Conservation (phyloP, 1,284 basidiomycete genomes). For the Marasmius sp. region DNA sequence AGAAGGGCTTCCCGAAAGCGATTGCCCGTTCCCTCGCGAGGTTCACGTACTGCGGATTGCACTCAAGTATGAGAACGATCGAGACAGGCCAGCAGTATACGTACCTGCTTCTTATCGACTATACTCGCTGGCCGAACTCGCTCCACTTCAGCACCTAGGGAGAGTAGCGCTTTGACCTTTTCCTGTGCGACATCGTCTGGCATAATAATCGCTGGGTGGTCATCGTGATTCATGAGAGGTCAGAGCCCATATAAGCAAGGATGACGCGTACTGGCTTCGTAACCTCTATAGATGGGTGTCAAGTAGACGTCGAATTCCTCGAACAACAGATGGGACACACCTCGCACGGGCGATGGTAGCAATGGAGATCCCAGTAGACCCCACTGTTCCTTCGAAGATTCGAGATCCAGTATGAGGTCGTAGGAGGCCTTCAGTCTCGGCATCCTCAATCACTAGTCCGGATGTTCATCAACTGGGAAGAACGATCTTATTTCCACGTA, state of each 20-base stretch:
- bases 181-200: slow-evolving; percentile 93
- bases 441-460: slow-evolving; percentile 84
- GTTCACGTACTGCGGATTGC: slow-evolving; percentile 44
- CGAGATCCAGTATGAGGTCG: slow-evolving; percentile 88
- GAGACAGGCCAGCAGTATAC: slow-evolving; percentile 28
- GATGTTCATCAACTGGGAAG: not conserved
- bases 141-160: slow-evolving; percentile 87
- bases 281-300: slow-evolving; percentile 50
- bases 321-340: slow-evolving; percentile 37
- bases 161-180: slow-evolving; percentile 82
- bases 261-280: slow-evolving; percentile 63
- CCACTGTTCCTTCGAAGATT: slow-evolving; percentile 97
- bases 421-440: slow-evolving; percentile 82
- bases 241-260: not conserved
- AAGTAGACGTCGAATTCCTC: slow-evolving; percentile 1
- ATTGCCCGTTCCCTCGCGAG: slow-evolving; percentile 76
- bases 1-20: slow-evolving; percentile 62
- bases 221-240: not conserved
- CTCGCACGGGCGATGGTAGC: slow-evolving; percentile 90
- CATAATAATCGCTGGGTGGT: slow-evolving; percentile 77
- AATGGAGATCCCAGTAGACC: slow-evolving; percentile 95
- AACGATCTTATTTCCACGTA: slow-evolving; percentile 33
- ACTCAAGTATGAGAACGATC: not conserved
- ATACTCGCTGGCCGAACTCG: slow-evolving; percentile 87
- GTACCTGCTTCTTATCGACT: slow-evolving; percentile 90